phyloP scores from a whole-genome alignment of 164 flowering plant genomes.

The Nymphaea thermarum region DNA sequence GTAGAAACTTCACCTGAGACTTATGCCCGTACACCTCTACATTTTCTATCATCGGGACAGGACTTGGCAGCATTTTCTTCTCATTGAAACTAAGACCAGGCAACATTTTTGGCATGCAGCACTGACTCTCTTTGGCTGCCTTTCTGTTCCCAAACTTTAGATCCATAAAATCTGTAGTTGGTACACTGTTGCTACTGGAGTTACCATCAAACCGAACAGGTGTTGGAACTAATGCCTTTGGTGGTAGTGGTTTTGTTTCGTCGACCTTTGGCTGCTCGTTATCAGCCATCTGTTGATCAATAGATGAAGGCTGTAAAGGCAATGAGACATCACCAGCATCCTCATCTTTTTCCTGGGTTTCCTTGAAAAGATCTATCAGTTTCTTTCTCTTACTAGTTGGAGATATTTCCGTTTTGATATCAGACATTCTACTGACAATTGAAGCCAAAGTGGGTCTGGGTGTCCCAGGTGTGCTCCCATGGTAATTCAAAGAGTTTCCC shows the following conservation, averaged over 20 bases:
- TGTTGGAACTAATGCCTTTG: constrained; percentile 23
- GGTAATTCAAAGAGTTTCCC: constrained; percentile 44
- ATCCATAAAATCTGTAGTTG: constrained; percentile 27
- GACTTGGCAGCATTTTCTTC: constrained; percentile 41
- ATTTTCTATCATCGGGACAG: constrained; percentile 9
- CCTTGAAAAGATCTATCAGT: constrained; percentile 56
- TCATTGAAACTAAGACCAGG: constrained; percentile 35
- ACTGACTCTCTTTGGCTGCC: constrained; percentile 22
- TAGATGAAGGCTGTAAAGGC: background rate
- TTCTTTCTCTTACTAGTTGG: constrained; percentile 50
- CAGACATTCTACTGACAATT: constrained; percentile 11
- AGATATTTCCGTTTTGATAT: constrained; percentile 19
- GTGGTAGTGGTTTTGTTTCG: constrained; percentile 12
- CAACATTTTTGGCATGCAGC: constrained; percentile 63
- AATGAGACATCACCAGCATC: constrained; percentile 2
- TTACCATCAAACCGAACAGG: constrained; percentile 27
- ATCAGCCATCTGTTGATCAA: background rate
- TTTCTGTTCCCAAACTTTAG: constrained; percentile 19
- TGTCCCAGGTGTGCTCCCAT: constrained; percentile 14
- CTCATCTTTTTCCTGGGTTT: constrained; percentile 25
- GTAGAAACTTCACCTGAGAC: background rate
- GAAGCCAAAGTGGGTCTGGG: constrained; percentile 26
- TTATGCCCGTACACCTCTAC: background rate
- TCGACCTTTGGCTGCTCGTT: constrained; percentile 11
- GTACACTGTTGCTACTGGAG: constrained; percentile 28